phyloP scores from a whole-genome alignment of 2,329 filamentous ascomycete genomes.

The Pyrenochaeta sp. region DNA sequence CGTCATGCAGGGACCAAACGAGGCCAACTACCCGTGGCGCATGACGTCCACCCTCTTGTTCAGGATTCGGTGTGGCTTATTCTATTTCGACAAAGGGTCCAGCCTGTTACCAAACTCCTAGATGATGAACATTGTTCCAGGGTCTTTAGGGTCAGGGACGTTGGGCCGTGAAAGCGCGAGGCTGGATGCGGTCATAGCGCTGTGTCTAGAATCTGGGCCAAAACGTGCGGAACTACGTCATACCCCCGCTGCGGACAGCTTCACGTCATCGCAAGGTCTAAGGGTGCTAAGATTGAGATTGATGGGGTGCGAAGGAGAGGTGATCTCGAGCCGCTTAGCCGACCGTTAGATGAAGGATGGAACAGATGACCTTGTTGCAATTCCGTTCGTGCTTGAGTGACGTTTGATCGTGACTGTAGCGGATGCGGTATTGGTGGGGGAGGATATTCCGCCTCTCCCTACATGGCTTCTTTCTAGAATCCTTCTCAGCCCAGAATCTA shows the following conservation, averaged over 20 bases:
- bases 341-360: not conserved
- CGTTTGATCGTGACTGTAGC: not conserved
- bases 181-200: conserved; percentile 21
- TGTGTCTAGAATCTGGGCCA: conserved; percentile 8
- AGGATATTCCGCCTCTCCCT: not conserved
- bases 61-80: conserved; percentile 20
- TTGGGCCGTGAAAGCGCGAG: not conserved
- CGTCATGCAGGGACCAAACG: conserved; percentile 37
- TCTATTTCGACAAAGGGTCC: conserved; percentile 10
- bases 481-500: not conserved
- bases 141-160: conserved; percentile 12
- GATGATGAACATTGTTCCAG: conserved; percentile 19
- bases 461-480: not conserved
- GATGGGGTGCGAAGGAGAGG: not conserved
- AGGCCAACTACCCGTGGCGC: conserved; percentile 18
- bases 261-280: conserved; percentile 19
- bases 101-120: not conserved
- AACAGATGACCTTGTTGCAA: not conserved
- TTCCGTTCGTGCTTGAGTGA: not conserved
- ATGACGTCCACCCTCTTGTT: conserved; percentile 22
- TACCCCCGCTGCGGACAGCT: conserved; percentile 20
- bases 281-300: conserved; percentile 1
- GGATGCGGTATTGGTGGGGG: not conserved
- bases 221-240: conserved; percentile 26
- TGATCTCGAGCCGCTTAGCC: not conserved